A percentile compares a stretch with the other conserved stretches of the same genome.
Conservation (phyloP, 208 protist species). For the Pavlovales sp. region DNA sequence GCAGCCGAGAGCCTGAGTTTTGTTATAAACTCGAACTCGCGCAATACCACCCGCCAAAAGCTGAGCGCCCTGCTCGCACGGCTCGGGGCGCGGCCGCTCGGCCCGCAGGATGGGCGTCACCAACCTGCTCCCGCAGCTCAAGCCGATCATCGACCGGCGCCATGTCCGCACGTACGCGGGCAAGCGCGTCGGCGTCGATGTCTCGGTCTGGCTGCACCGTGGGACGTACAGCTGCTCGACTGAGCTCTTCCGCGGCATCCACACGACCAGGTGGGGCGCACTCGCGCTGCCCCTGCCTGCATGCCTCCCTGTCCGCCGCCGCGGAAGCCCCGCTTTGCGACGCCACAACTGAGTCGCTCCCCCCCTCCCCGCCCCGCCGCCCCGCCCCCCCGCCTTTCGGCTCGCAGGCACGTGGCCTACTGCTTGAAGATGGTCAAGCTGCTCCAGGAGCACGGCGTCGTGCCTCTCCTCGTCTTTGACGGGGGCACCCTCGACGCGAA, state of each 20-base stretch:
- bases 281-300: too few species aligned
- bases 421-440: constrained; percentile 68
- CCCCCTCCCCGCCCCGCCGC: too few species aligned
- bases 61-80: too few species aligned
- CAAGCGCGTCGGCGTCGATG: constrained; percentile 75
- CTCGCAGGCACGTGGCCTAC: constrained; percentile 56
- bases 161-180: constrained; percentile 58
- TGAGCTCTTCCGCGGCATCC: constrained; percentile 61
- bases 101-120: constrained; percentile 76
- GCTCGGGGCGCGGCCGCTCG: too few species aligned
- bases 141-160: constrained; percentile 35
- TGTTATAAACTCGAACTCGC: too few species aligned
- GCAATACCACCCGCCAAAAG: too few species aligned
- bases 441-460: constrained; percentile 63
- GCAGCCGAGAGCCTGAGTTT: too few species aligned
- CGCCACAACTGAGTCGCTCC: too few species aligned
- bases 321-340: too few species aligned
- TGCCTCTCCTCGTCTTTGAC: constrained; percentile 85
- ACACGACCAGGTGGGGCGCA: too few species aligned
- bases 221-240: constrained; percentile 66
- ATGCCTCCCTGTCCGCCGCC: too few species aligned
- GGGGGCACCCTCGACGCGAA: constrained; percentile 76
- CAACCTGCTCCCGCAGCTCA: constrained; percentile 67
- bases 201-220: constrained; percentile 74
- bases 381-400: background rate